Percentiles rank a stretch among this genome's conserved stretches.
Evolutionary conservation across 2,329 filamentous ascomycete genomes (phyloP).

Genomic region (Nothophaeocryptopus gaeumannii): DNA sequence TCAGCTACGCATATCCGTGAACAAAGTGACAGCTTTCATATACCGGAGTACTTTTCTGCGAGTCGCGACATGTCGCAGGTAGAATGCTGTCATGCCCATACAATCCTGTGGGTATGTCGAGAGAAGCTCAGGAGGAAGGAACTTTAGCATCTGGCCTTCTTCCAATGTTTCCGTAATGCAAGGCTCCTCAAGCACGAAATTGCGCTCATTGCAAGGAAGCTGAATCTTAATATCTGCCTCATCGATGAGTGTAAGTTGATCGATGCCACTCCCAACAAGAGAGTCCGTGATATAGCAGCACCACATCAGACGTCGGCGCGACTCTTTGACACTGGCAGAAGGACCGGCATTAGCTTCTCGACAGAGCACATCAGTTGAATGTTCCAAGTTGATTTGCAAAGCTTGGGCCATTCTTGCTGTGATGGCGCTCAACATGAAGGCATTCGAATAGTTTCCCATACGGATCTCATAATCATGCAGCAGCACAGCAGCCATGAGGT

Average conservation of each 20-base stretch:
- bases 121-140: conserved; percentile 20
- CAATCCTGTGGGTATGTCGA: conserved; percentile 25
- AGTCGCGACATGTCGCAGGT: conserved; percentile 24
- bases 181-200: conserved; percentile 25
- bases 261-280: conserved; percentile 25
- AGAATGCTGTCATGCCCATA: conserved; percentile 27
- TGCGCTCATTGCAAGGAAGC: conserved; percentile 26
- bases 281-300: conserved; percentile 27
- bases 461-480: conserved; percentile 27
- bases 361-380: conserved; percentile 26
- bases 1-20: neutral
- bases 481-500: conserved; percentile 26
- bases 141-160: conserved; percentile 23
- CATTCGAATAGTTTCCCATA: conserved; percentile 25
- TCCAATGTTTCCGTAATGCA: conserved; percentile 27
- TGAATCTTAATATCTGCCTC: conserved; percentile 28
- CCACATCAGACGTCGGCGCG: conserved; percentile 28
- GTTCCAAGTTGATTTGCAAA: conserved; percentile 27
- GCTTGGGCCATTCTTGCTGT: conserved; percentile 28
- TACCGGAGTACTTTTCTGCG: conserved; percentile 24
- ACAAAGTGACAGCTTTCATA: neutral
- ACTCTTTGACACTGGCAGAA: conserved; percentile 27
- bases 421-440: conserved; percentile 28
- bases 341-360: conserved; percentile 20
- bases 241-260: conserved; percentile 26